These are phyloP conservation scores for Gossypium arboreum DNA, from an alignment of 345 rosid genomes.

Conservation along the genomic window DNA sequence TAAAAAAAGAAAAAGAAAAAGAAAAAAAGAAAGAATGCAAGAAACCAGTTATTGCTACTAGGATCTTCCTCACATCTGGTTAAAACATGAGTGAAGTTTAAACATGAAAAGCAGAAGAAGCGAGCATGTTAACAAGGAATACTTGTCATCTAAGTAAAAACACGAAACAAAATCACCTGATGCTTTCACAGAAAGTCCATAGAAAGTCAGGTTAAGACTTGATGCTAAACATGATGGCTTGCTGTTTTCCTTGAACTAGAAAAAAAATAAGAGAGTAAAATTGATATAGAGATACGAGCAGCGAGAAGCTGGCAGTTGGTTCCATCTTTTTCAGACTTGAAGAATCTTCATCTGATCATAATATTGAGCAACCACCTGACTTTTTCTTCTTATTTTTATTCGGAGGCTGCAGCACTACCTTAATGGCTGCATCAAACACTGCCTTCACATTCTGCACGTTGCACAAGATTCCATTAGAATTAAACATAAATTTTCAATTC, in stretches of 20 bases:
- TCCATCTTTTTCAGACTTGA: conserved; percentile 1
- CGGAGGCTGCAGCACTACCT: conserved; percentile 22
- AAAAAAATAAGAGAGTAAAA: background rate
- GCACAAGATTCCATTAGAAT: background rate
- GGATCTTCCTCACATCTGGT: conserved; percentile 18
- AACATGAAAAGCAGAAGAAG: conserved; percentile 17
- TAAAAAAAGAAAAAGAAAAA: background rate
- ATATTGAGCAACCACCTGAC: conserved; percentile 16
- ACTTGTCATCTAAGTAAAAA: conserved; percentile 15
- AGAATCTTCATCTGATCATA: conserved; percentile 9
- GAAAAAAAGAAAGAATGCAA: background rate
- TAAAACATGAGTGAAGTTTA: conserved; percentile 16
- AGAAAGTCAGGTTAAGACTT: conserved; percentile 25
- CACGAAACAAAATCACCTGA: conserved; percentile 21
- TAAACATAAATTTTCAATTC: conserved; percentile 6
- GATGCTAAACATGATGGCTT: conserved; percentile 27
- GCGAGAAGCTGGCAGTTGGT: background rate
- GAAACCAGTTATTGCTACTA: background rate
- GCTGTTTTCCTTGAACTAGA: conserved; percentile 6
- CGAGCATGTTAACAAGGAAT: conserved; percentile 22
- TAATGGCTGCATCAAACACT: conserved; percentile 21
- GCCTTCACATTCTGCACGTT: conserved; percentile 21
- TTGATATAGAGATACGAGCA: background rate
- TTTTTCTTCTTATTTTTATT: conserved; percentile 21
- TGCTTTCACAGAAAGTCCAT: conserved; percentile 27